Percentiles rank a stretch among this genome's conserved stretches.
phyloP scores from a whole-genome alignment of 1,284 basidiomycete genomes.

The Cystobasidium sp. region DNA sequence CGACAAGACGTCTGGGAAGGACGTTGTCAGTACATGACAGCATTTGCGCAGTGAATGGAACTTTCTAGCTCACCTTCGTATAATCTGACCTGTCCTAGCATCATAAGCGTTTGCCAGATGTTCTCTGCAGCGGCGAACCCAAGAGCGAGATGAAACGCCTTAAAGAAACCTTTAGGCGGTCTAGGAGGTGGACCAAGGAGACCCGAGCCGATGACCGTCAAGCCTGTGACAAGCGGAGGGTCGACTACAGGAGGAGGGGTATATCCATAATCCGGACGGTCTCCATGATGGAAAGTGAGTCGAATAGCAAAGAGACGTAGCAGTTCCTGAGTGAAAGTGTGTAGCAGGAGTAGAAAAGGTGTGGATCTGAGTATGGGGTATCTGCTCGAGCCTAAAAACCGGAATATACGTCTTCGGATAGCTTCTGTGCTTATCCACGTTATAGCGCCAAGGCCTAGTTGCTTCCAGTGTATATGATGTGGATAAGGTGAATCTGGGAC shows the following conservation, averaged over 20 bases:
- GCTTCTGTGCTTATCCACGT: constrained; percentile 40
- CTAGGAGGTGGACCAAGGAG: constrained; percentile 16
- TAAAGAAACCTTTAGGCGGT: constrained; percentile 41
- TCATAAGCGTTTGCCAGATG: constrained; percentile 29
- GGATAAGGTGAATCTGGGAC: constrained; percentile 34
- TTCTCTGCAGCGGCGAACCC: constrained; percentile 41
- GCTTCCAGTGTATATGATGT: constrained; percentile 32
- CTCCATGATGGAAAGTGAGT: constrained; percentile 15
- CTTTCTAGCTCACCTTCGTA: constrained; percentile 19
- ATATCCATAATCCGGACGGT: neutral
- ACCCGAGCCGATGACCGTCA: neutral
- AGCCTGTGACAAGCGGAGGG: neutral
- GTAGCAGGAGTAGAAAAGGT: constrained; percentile 16
- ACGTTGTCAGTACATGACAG: neutral
- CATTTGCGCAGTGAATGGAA: too few relatives aligned
- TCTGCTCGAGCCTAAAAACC: constrained; percentile 10
- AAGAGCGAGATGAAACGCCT: constrained; percentile 37
- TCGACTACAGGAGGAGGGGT: neutral
- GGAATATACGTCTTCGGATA: constrained; percentile 30
- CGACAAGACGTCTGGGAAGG: constrained; percentile 20
- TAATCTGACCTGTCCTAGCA: constrained; percentile 31
- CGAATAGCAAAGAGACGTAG: constrained; percentile 33
- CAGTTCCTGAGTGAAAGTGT: constrained; percentile 19
- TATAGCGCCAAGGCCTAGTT: constrained; percentile 25
- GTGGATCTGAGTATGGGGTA: constrained; percentile 20